Percentiles rank a stretch among this genome's conserved stretches.
These are phyloP conservation scores for Phtheirospermum japonicum DNA, from an alignment of 257 asterid genomes.

Conservation along the genomic window DNA sequence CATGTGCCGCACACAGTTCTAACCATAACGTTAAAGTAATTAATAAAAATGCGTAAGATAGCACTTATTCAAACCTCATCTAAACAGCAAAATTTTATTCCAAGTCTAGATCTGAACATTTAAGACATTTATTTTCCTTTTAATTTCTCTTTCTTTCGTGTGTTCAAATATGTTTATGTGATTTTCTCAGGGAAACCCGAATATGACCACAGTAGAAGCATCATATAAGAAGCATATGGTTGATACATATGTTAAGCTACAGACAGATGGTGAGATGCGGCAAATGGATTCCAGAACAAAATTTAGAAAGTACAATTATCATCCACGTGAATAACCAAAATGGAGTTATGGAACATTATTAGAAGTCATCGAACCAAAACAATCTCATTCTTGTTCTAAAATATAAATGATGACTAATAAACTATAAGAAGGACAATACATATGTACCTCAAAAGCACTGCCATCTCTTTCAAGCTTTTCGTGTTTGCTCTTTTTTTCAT, in stretches of 20 bases:
- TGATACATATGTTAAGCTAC: not conserved
- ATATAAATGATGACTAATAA: not conserved
- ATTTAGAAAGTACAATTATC: not conserved
- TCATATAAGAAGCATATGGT: not conserved
- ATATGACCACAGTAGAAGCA: not conserved
- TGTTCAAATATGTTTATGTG: not conserved
- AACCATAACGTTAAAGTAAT: no score
- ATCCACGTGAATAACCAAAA: not conserved
- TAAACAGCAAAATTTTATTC: no score
- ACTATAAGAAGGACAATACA: not conserved
- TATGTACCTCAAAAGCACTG: slow-evolving; percentile 72
- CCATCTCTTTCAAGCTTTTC: slow-evolving; percentile 93
- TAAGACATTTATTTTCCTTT: no score
- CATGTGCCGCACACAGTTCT: no score
- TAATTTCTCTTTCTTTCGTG: no score
- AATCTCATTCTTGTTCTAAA: slow-evolving; percentile 7
- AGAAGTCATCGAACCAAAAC: not conserved
- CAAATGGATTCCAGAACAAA: slow-evolving; percentile 7
- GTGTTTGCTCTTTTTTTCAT: slow-evolving; percentile 89
- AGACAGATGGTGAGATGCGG: slow-evolving; percentile 6
- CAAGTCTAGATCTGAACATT: no score
- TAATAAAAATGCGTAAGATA: no score
- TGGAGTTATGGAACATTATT: slow-evolving; percentile 10
- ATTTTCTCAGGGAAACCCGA: not conserved
- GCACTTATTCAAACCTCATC: no score